These are phyloP conservation scores for Suillus spraguei DNA, from an alignment of 768 basidiomycete species.

Conservation along the genomic window DNA sequence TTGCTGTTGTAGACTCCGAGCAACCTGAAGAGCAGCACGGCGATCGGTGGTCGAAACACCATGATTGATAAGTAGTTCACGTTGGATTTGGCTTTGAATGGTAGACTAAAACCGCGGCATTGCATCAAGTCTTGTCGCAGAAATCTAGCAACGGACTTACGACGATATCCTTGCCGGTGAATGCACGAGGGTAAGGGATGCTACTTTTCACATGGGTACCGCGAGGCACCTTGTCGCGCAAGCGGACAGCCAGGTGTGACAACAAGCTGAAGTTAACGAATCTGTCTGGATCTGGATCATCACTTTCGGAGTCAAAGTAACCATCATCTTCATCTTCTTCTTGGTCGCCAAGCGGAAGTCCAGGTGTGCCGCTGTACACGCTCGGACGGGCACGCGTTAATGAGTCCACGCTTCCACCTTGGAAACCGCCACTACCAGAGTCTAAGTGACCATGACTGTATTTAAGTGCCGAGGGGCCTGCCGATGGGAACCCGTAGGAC, in stretches of 20 bases:
- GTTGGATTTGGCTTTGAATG: slow-evolving; percentile 84
- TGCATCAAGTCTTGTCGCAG: neutral
- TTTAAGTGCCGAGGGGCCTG: slow-evolving; percentile 27
- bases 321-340: slow-evolving; percentile 32
- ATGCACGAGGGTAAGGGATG: slow-evolving; percentile 86
- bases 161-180: slow-evolving; percentile 94
- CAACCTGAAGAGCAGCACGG: slow-evolving; percentile 83
- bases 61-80: slow-evolving; percentile 77
- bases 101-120: slow-evolving; percentile 59
- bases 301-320: slow-evolving; percentile 42
- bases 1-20: slow-evolving; percentile 87
- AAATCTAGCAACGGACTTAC: slow-evolving; percentile 46
- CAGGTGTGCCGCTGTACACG: slow-evolving; percentile 21
- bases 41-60: slow-evolving; percentile 77
- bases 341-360: slow-evolving; percentile 20
- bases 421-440: slow-evolving; percentile 22
- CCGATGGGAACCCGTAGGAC: slow-evolving; percentile 23
- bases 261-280: slow-evolving; percentile 90
- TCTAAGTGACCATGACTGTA: slow-evolving; percentile 18
- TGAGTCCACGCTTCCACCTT: slow-evolving; percentile 28
- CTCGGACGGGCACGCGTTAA: slow-evolving; percentile 25
- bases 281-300: slow-evolving; percentile 69
- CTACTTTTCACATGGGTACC: slow-evolving; percentile 90
- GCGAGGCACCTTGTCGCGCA: slow-evolving; percentile 88
- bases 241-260: slow-evolving; percentile 84